Evolutionary conservation across 495 filamentous ascomycete genomes (phyloP).

Genomic region (Tetracladium marchalianum): DNA sequence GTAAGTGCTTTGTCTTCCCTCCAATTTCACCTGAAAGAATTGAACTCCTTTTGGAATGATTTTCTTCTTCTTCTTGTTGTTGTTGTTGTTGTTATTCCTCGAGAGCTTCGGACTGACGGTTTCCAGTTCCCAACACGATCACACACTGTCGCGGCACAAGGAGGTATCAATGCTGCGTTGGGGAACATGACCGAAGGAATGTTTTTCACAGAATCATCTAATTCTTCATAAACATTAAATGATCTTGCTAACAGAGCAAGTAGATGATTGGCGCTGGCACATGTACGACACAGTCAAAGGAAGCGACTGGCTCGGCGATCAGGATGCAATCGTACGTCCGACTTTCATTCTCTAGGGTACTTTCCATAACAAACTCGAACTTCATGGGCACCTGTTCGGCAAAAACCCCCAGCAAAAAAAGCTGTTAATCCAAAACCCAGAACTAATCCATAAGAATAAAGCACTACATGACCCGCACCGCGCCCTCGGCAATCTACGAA

Average conservation of each 20-base stretch:
- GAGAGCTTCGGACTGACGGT: not conserved
- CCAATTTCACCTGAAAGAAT: no score
- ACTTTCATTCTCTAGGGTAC: no score
- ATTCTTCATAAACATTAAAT: not conserved
- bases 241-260: no score
- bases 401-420: no score
- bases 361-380: no score
- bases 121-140: slow-evolving; percentile 73
- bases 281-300: slow-evolving; percentile 99
- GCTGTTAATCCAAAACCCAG: no score
- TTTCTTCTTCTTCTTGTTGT: no score
- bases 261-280: slow-evolving; percentile 97
- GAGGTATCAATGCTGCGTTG: slow-evolving; percentile 91
- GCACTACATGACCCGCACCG: slow-evolving; percentile 99
- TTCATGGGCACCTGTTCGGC: no score
- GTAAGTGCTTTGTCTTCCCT: slow-evolving; percentile 5
- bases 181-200: slow-evolving; percentile 70
- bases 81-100: no score
- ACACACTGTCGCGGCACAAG: slow-evolving; percentile 92
- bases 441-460: no score
- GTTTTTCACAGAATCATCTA: not conserved
- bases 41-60: no score
- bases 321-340: slow-evolving; percentile 97
- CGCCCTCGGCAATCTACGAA: slow-evolving; percentile 84
- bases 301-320: slow-evolving; percentile 96